phyloP scores from a whole-genome alignment of 2,329 filamentous ascomycete species.

The Pseudogymnoascus sp. region DNA sequence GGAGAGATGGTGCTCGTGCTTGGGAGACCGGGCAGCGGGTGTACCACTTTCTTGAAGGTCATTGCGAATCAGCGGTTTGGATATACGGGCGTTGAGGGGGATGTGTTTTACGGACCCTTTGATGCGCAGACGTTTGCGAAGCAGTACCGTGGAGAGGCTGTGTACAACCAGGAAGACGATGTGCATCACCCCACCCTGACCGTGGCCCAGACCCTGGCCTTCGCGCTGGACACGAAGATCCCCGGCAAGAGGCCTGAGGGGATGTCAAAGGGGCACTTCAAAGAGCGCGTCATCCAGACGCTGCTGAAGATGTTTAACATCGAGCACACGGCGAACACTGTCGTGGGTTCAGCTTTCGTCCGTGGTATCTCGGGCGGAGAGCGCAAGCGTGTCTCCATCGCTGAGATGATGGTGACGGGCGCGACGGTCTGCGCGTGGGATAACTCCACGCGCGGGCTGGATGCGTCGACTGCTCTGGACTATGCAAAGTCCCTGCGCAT shows the following conservation, averaged over 20 bases:
- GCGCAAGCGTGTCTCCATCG: slow-evolving; percentile 53
- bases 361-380: slow-evolving; percentile 55
- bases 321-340: slow-evolving; percentile 47
- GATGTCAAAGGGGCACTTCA: slow-evolving; percentile 35
- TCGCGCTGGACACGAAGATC: slow-evolving; percentile 50
- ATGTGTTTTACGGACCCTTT: slow-evolving; percentile 48
- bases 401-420: slow-evolving; percentile 35
- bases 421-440: slow-evolving; percentile 55
- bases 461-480: slow-evolving; percentile 55
- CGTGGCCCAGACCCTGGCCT: slow-evolving; percentile 44
- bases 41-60: slow-evolving; percentile 63
- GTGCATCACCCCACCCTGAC: slow-evolving; percentile 43
- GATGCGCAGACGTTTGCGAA: slow-evolving; percentile 31
- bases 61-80: slow-evolving; percentile 56
- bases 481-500: slow-evolving; percentile 52
- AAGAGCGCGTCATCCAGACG: slow-evolving; percentile 44
- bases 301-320: slow-evolving; percentile 34
- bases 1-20: slow-evolving; percentile 66
- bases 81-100: slow-evolving; percentile 49
- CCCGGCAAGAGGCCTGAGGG: slow-evolving; percentile 44
- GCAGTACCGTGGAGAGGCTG: slow-evolving; percentile 49
- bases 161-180: slow-evolving; percentile 47
- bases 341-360: slow-evolving; percentile 50
- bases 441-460: slow-evolving; percentile 57
- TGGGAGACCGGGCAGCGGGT: slow-evolving; percentile 60